Evolutionary conservation across 306 rosid genomes (phyloP), one percentile per base, ranked within the genome.

Genomic region (Fagus sylvatica): DNA sequence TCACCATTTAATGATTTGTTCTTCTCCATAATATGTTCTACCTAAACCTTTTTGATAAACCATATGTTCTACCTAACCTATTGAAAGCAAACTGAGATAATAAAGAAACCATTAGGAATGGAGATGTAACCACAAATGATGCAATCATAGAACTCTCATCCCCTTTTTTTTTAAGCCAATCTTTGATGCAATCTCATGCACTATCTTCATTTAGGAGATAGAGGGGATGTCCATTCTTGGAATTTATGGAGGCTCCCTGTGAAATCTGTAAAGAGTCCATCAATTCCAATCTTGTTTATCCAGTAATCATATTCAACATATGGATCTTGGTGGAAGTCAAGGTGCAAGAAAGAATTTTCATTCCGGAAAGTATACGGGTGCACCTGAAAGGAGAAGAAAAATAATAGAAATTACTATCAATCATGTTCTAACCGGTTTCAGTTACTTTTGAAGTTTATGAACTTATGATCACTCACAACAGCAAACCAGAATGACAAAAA

Each of bases 321-420:
- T 0, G 96, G 90, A 81, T 93, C 98, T 90, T 91, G 88, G 77
- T 82, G 88, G 39, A 90, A 93, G 85, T 93, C 54, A 74, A 86
- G 79, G 78, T 84, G 94, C 80, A 90, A 72, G 81, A 13, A 94
- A 1, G 0, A 0, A 87, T 88, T 84, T 88, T 94, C 98, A 43
- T 90, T 94, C 81, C 96, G 76, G 82, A 62, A 93, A 3, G 98
- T 93, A 71, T 93, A 93, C n/a, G 98, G 98, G 79, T 93, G 98
- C 67, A 93, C 98, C 98, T 94, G 89, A 78, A 83, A 64, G 37
- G 39, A 54, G 42, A 71, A 41, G 37, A 53, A 41, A 22, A 56
- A 22, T 22, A 22, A 22, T 22, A 22, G 30, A 69, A 76, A 40
- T 61, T 55, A 46, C 60, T 6, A 59, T 46, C 0, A 46, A 10